Conservation (phyloP, 2,329 filamentous ascomycete species). For the Hypomyces rosellus region DNA sequence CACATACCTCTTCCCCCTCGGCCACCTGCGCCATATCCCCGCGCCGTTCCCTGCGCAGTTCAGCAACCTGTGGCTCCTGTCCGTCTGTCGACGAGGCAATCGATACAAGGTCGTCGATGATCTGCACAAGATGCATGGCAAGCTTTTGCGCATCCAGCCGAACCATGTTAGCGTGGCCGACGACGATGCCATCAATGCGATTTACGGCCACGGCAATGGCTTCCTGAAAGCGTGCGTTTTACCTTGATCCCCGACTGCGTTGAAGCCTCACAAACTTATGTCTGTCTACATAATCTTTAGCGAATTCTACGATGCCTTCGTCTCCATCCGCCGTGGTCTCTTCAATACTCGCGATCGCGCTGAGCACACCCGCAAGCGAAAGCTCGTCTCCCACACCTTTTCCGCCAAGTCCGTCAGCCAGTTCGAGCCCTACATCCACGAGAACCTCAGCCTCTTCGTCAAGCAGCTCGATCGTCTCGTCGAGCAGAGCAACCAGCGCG, state of each 20-base stretch:
- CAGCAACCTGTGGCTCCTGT: slow-evolving; percentile 74
- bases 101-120: slow-evolving; percentile 61
- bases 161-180: slow-evolving; percentile 80
- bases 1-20: slow-evolving; percentile 52
- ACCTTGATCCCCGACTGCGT: fast-evolving
- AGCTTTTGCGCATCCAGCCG: slow-evolving; percentile 77
- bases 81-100: slow-evolving; percentile 57
- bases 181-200: slow-evolving; percentile 63
- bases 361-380: slow-evolving; percentile 84
- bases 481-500: slow-evolving; percentile 36
- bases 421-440: slow-evolving; percentile 84
- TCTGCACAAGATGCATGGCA: slow-evolving; percentile 68
- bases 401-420: slow-evolving; percentile 72
- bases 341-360: slow-evolving; percentile 82
- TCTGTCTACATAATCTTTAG: slow-evolving; percentile 33
- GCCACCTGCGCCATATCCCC: slow-evolving; percentile 48
- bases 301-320: slow-evolving; percentile 87
- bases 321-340: slow-evolving; percentile 75
- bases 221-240: slow-evolving; percentile 59
- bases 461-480: slow-evolving; percentile 64
- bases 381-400: slow-evolving; percentile 83
- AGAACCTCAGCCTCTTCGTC: slow-evolving; percentile 69
- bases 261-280: fast-evolving
- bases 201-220: slow-evolving; percentile 77
- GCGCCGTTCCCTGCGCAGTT: slow-evolving; percentile 59